Percentiles rank a stretch among this genome's conserved stretches.
Evolutionary conservation across 352 stramenopile genomes (phyloP).

Genomic region (Pythium brachiatum): DNA sequence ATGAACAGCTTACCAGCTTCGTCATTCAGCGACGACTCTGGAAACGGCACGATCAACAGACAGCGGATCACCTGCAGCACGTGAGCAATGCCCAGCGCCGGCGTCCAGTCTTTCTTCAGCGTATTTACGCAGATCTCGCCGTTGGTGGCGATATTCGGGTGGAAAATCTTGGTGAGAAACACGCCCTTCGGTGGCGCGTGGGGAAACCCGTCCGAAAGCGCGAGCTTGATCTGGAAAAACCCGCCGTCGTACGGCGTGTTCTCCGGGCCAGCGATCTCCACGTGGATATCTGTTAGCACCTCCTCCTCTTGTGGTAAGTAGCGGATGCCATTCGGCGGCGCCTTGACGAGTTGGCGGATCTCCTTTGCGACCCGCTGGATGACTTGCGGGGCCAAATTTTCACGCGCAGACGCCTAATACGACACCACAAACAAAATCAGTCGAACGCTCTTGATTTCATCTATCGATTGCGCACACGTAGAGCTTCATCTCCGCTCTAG

Average conservation of each 20-base stretch:
- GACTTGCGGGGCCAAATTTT: conserved; percentile 87
- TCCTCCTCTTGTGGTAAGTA: conserved; percentile 92
- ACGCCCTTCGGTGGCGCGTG: conserved; percentile 86
- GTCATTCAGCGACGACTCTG: conserved; percentile 98
- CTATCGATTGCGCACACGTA: conserved; percentile 2
- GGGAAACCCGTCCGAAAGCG: conserved; percentile 88
- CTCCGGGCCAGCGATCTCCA: conserved; percentile 95
- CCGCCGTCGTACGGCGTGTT: conserved; percentile 97
- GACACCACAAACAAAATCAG: conserved; percentile 1
- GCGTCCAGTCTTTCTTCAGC: conserved; percentile 98
- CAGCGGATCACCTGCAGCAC: conserved; percentile 98
- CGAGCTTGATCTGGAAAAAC: conserved; percentile 96
- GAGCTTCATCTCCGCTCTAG: neutral
- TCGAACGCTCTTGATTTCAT: conserved; percentile 13
- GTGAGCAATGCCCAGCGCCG: conserved; percentile 93
- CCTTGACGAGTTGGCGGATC: conserved; percentile 88
- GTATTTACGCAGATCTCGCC: conserved; percentile 99
- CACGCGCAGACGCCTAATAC: conserved; percentile 28
- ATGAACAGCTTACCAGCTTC: conserved; percentile 99
- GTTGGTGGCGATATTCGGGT: conserved; percentile 97
- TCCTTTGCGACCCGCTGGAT: conserved; percentile 91
- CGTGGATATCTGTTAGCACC: conserved; percentile 91
- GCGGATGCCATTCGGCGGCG: conserved; percentile 90
- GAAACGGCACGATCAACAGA: conserved; percentile 99
- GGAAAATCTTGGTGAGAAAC: conserved; percentile 99